Percentiles rank a stretch among this genome's conserved stretches.
These are phyloP conservation scores for Euphorbia schlechtendalii DNA, from an alignment of 441 rosid genomes.

Conservation along the genomic window DNA sequence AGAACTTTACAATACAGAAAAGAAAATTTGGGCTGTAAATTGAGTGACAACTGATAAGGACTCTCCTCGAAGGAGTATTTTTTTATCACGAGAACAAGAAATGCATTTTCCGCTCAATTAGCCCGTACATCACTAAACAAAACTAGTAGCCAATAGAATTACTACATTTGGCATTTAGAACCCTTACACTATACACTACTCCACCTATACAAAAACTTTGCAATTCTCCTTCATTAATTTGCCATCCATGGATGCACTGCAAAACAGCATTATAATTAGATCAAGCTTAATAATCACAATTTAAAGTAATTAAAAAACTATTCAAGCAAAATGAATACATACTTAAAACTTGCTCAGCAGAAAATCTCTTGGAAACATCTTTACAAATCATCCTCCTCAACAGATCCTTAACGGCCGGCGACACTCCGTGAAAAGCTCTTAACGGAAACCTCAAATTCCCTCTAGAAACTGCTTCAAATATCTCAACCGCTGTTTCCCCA, in stretches of 20 bases:
- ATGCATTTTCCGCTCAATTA: too few species aligned
- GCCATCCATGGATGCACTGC: conserved; percentile 55
- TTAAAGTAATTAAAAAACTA: too few species aligned
- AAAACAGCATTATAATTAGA: background rate
- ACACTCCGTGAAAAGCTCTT: conserved; percentile 40
- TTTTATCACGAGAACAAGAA: too few species aligned
- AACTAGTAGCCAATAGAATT: background rate
- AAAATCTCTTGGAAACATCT: conserved; percentile 65
- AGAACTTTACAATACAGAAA: too few species aligned
- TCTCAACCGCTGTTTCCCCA: conserved; percentile 64
- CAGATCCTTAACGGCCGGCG: conserved; percentile 60
- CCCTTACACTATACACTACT: background rate
- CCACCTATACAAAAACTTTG: background rate
- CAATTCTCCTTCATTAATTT: conserved; percentile 14
- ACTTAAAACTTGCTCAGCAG: conserved; percentile 80
- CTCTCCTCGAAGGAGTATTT: too few species aligned
- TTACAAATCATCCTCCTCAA: conserved; percentile 63
- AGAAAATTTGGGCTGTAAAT: too few species aligned
- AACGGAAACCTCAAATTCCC: conserved; percentile 68
- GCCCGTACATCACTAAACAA: too few species aligned
- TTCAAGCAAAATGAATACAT: conserved; percentile 16
- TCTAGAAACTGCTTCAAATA: conserved; percentile 62
- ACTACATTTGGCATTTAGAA: background rate
- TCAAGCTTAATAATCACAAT: background rate
- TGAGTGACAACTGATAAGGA: too few species aligned